A percentile compares a stretch with the other conserved stretches of the same genome.
These are phyloP conservation scores for Prunus dulcis DNA, from an alignment of 306 rosid species.

Conservation along the genomic window DNA sequence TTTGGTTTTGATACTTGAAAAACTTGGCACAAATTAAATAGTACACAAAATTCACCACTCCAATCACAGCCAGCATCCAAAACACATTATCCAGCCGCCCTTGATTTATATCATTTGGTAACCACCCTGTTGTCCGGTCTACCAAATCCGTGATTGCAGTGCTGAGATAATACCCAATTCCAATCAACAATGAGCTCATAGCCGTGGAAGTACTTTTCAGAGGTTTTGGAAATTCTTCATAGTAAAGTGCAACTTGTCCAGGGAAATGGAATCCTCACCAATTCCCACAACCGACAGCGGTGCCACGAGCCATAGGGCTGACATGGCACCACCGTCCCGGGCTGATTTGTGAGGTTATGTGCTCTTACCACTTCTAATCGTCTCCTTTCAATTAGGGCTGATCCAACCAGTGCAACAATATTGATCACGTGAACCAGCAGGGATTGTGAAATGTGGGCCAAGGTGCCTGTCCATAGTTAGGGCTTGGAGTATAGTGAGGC, in stretches of 20 bases:
- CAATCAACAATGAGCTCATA: constrained; percentile 28
- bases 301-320: constrained; percentile 28
- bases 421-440: constrained; percentile 19
- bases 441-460: constrained; percentile 25
- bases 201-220: constrained; percentile 33
- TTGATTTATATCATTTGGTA: constrained; percentile 26
- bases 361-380: constrained; percentile 8
- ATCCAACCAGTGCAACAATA: background rate
- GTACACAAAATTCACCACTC: constrained; percentile 19
- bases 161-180: constrained; percentile 22
- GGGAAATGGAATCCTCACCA: constrained; percentile 31
- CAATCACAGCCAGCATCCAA: constrained; percentile 24
- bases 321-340: constrained; percentile 17
- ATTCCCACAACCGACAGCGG: constrained; percentile 9
- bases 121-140: constrained; percentile 16
- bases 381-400: constrained; percentile 26
- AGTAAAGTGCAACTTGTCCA: constrained; percentile 15
- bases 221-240: constrained; percentile 25
- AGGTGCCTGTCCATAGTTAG: constrained; percentile 31
- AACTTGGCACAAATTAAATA: constrained; percentile 21
- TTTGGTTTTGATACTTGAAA: constrained; percentile 12
- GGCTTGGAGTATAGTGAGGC: constrained; percentile 26
- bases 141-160: constrained; percentile 14
- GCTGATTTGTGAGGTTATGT: background rate
- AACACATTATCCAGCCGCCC: constrained; percentile 29